These are phyloP conservation scores for Fistulifera solaris DNA, from an alignment of 108 stramenopile species.

Conservation along the genomic window DNA sequence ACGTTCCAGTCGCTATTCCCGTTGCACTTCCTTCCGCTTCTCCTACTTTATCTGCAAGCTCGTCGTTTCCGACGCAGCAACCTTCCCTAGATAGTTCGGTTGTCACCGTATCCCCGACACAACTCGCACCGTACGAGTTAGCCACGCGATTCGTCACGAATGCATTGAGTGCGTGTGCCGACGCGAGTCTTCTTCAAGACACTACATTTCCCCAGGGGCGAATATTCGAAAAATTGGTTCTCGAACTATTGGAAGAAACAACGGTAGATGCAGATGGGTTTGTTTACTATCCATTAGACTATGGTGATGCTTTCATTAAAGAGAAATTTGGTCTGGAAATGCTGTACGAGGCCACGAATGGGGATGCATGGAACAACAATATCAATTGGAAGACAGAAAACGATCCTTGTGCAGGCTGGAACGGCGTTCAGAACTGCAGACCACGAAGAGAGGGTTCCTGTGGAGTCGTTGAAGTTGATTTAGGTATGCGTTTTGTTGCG, in stretches of 20 bases:
- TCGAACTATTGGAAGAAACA: not conserved
- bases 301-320: not conserved
- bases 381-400: not conserved
- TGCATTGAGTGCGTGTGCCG: not conserved
- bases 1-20: too few species aligned
- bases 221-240: not conserved
- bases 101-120: too few species aligned
- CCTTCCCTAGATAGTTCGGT: too few species aligned
- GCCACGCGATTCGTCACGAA: too few species aligned
- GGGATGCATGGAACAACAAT: not conserved
- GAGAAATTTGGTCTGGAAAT: not conserved
- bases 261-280: not conserved
- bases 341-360: not conserved
- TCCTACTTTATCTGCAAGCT: too few species aligned
- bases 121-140: too few species aligned
- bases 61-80: too few species aligned
- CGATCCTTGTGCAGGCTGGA: constrained; percentile 6
- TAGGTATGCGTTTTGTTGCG: constrained; percentile 1
- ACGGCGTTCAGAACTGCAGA: constrained; percentile 2
- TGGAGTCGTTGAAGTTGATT: not conserved
- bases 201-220: not conserved
- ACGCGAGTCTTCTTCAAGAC: not conserved
- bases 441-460: not conserved
- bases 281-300: not conserved
- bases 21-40: too few species aligned